Evolutionary conservation across 73 alveolate species (phyloP), one percentile per base, ranked within the genome.

Genomic region (Effrenium voratum): DNA sequence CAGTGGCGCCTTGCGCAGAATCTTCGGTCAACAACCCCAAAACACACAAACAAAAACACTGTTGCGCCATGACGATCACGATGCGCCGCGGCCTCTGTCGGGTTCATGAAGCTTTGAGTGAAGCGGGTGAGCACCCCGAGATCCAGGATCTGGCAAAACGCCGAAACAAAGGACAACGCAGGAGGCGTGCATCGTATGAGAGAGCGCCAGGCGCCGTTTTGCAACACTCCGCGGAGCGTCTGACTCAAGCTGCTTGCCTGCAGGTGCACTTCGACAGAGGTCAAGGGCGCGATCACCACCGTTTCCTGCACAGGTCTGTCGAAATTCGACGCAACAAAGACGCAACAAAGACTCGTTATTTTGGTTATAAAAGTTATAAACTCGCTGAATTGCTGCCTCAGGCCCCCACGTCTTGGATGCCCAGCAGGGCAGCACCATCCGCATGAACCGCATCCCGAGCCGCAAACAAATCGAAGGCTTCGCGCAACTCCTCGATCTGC

Each of bases 401-500:
- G n/a, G n/a, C n/a, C n/a, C n/a, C n/a, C n/a, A n/a, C n/a, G n/a
- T n/a, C n/a, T n/a, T n/a, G n/a, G n/a, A n/a, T n/a, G n/a, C n/a
- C n/a, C n/a, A n/a, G n/a, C n/a, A n/a, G n/a, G n/a, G n/a, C n/a
- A n/a, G n/a, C n/a, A n/a, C n/a, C n/a, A n/a, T n/a, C n/a, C n/a
- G n/a, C n/a, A n/a, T n/a, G 16, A 22, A 1, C 28, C n/a, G 72
- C 72, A 24, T 26, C 15, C 68, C 15, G 36, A 70, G 82, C 70
- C 8, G 85, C 63, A 28, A 43, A 87, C 10, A 87, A 43, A 0
- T 13, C 47, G 60, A 60, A 87, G 1, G 95, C 95, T 73, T 87
- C 95, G 32, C 68, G 95, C 38, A 87, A 66, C 52, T 87, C 95
- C 41, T 75, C 95, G 49, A 87, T 87, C 72, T 87, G 95, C 70